Conservation (phyloP, 2,329 filamentous ascomycete species). For the Aspergillus amoenus region DNA sequence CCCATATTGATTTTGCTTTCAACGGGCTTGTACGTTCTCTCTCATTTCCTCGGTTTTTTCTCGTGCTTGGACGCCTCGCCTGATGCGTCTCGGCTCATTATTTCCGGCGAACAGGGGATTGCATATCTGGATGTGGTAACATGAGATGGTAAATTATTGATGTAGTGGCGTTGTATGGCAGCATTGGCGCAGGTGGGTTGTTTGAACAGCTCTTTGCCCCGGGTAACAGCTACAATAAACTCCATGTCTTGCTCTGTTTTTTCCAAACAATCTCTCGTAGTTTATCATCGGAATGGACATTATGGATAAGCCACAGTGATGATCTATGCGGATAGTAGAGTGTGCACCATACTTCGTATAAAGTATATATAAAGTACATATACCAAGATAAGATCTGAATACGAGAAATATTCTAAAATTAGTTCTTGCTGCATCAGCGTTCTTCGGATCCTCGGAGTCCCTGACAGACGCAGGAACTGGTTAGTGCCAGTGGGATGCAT, state of each 20-base stretch:
- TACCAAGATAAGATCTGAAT: background rate
- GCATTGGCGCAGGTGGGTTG: conserved; percentile 11
- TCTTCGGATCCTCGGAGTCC: background rate
- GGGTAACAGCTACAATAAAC: conserved; percentile 3
- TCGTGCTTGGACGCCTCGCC: conserved; percentile 1
- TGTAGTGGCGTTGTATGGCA: conserved; percentile 11
- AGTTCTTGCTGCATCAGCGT: background rate
- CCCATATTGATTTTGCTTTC: conserved; percentile 7
- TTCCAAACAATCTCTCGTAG: background rate
- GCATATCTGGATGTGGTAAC: conserved; percentile 12
- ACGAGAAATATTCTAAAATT: background rate
- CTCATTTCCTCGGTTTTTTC: conserved; percentile 10
- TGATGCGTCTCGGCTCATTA: background rate
- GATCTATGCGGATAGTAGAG: too few relatives aligned
- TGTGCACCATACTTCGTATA: too few relatives aligned
- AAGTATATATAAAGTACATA: too few relatives aligned
- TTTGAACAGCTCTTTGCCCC: background rate
- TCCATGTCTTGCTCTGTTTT: background rate
- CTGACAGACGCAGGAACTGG: background rate
- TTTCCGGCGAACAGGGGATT: conserved; percentile 5
- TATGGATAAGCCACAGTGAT: too few relatives aligned
- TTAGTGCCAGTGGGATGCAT: background rate
- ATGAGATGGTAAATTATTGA: conserved; percentile 1
- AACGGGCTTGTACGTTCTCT: conserved; percentile 3
- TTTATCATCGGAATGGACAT: background rate